Conservation (phyloP, 495 filamentous ascomycete species). For the Penicillium odoratum region DNA sequence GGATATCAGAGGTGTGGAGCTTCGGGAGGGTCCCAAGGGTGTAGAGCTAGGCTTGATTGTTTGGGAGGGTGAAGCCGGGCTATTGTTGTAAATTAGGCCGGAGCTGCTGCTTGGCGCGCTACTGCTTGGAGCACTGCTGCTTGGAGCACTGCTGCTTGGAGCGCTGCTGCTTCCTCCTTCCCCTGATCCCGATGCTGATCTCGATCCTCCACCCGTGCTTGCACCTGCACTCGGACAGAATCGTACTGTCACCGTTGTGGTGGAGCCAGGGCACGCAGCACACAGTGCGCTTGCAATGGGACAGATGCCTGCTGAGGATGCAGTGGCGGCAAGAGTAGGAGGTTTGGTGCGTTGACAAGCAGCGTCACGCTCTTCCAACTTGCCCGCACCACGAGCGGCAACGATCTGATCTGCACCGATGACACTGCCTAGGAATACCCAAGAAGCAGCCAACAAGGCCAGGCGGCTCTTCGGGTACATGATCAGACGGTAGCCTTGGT, state of each 20-base stretch:
- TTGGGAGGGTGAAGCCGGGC: neutral
- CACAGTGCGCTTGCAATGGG: slow-evolving; percentile 14
- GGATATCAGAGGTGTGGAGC: slow-evolving; percentile 19
- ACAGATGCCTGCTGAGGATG: slow-evolving; percentile 1
- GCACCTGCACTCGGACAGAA: slow-evolving; percentile 6
- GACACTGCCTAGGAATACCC: slow-evolving; percentile 14
- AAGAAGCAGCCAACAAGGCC: slow-evolving; percentile 20
- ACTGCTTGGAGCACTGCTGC: neutral
- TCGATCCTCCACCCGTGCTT: neutral
- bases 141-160: slow-evolving; percentile 1
- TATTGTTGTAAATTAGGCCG: neutral
- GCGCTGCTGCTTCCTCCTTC: neutral
- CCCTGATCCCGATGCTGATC: neutral
- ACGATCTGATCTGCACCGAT: slow-evolving; percentile 13
- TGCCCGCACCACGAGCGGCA: neutral
- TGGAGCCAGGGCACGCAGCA: slow-evolving; percentile 15
- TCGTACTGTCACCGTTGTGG: slow-evolving; percentile 17
- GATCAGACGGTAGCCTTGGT: neutral
- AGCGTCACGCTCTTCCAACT: slow-evolving; percentile 5
- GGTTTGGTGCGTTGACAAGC: too few species aligned
- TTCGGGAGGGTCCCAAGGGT: neutral
- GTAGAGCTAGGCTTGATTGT: neutral
- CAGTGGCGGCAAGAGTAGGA: neutral
- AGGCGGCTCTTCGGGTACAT: slow-evolving; percentile 23
- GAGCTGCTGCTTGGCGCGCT: neutral